These are phyloP conservation scores for Ceratobasidium sp. DNA, from an alignment of 1,284 basidiomycete species.

Conservation along the genomic window DNA sequence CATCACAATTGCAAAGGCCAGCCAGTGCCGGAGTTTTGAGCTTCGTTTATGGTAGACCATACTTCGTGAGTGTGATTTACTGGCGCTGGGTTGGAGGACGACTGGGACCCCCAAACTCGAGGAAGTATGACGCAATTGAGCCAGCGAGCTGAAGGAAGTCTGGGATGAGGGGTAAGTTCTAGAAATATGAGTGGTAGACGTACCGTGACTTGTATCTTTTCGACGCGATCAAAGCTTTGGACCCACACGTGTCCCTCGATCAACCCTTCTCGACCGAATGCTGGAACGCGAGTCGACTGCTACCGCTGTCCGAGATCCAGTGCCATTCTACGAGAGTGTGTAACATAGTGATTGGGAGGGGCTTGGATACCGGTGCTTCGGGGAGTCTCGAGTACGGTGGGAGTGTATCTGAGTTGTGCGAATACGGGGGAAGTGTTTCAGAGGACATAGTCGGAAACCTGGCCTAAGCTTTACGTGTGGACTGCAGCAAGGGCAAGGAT, in stretches of 20 bases:
- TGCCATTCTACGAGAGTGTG: conserved; percentile 1
- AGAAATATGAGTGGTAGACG: background rate
- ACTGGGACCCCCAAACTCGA: conserved; percentile 3
- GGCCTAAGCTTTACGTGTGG: background rate
- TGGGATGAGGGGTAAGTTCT: background rate
- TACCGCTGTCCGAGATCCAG: conserved; percentile 10
- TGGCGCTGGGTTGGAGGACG: background rate
- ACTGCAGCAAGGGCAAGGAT: background rate
- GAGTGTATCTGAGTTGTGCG: conserved; percentile 4
- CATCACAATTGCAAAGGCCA: conserved; percentile 6
- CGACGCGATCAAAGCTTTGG: conserved; percentile 3
- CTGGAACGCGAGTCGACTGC: background rate
- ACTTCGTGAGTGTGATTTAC: background rate
- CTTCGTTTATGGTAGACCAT: background rate
- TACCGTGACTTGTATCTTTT: conserved; percentile 15
- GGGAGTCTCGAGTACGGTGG: conserved; percentile 4
- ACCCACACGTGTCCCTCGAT: conserved; percentile 16
- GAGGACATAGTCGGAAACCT: background rate
- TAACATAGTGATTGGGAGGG: conserved; percentile 5
- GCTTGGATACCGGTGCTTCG: background rate
- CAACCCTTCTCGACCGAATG: conserved; percentile 2
- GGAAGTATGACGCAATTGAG: conserved; percentile 2
- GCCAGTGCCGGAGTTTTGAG: background rate
- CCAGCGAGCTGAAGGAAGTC: background rate
- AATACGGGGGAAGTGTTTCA: background rate